Evolutionary conservation across 2,329 filamentous ascomycete species (phyloP), one percentile per base, ranked within the genome.

Genomic region (Coniochaeta hoffmannii): DNA sequence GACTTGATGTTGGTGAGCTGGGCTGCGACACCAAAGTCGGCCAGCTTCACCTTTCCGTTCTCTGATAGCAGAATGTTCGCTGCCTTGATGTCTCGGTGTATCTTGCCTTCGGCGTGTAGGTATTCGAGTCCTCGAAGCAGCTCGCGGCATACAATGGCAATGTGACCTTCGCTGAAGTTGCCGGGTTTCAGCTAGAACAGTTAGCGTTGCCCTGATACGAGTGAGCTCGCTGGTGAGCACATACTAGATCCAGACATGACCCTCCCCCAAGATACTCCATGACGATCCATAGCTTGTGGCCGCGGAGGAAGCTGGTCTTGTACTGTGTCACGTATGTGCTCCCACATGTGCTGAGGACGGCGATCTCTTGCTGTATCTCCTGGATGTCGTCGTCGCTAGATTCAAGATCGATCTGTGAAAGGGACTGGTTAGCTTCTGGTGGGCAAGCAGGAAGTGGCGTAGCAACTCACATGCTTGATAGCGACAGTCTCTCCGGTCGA

Each of bases 231-330:
- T n/a, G n/a, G n/a, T n/a, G n/a, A n/a, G n/a, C n/a, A n/a, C n/a
- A n/a, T 81, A 96, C 89, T 77, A 99, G 72, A 70, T 99, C 94
- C 61, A 97, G 79, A 69, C 94, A 97, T 17, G 94, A 97, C 38
- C 94, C 94, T 60, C 94, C 94, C 6, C 94, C 94, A 11, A 99
- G 77, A 67, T 88, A 99, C 72, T 99, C 94, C 94, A 99, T 99
- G 57, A 97, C 90, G 67, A 99, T 99, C 94, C 94, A 99, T 77
- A 99, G 76, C 74, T 97, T 99, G 69, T 92, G 89, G 26, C 94
- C 94, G 63, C 90, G 85, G n/a, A 97, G 81, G 70, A 97, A 99
- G 68, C 92, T 97, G 22, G 90, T 89, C 70, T 92, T 95, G 79
- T 99, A 99, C 69, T 96, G 89, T 15, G 94, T 97, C 63, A 99